Evolutionary conservation across 2,329 filamentous ascomycete species (phyloP), one percentile per base, ranked within the genome.

Genomic region (Venturia aucupariae): DNA sequence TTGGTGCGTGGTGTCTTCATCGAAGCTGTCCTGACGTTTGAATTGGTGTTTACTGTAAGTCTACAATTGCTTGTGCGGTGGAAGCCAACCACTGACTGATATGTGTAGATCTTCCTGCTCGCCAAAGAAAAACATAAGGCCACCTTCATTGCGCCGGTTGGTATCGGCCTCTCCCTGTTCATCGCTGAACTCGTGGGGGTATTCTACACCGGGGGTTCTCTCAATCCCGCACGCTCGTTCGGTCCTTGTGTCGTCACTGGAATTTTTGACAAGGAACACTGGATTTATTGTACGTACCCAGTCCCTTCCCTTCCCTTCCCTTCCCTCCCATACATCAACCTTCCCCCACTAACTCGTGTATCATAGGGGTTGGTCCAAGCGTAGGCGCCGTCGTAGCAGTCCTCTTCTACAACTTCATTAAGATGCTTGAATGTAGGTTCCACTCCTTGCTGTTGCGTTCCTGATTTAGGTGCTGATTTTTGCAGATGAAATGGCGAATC

Each of bases 1-100:
- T 65, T 77, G 1, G 76, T 74, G 1, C 79, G 80, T 67, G 80
- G 79, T 24, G 71, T 82, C 19, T 77, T 82, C 65, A 79, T 82
- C 46, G 80, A 82, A 67, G 79, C 79, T 66, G 71, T 82, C 30
- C 70, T 81, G 24, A 81, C 80, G 2, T 76, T 78, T 17, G 77
- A 81, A 66, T 67, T 82, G 27, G 61, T 63, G 19, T 65, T 65
- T 55, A 65, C 64, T 2, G 75, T 77, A 51, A 60, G 54, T 61
- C 78, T 76, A 67, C 76, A 72, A 67, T 35, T 8, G 6, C 51
- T 30, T n/a, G 17, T 60, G n/a, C 17, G 19, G 11, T 39, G n/a
- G 30, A 38, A 51, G 7, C 8, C 11, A 22, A 35, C 13, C 15
- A 41, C 11, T 32, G 10, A 39, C 19, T 22, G 13, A n/a, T 30